Evolutionary conservation across 257 asterid genomes (phyloP).

Genomic region (Salvia hispanica): DNA sequence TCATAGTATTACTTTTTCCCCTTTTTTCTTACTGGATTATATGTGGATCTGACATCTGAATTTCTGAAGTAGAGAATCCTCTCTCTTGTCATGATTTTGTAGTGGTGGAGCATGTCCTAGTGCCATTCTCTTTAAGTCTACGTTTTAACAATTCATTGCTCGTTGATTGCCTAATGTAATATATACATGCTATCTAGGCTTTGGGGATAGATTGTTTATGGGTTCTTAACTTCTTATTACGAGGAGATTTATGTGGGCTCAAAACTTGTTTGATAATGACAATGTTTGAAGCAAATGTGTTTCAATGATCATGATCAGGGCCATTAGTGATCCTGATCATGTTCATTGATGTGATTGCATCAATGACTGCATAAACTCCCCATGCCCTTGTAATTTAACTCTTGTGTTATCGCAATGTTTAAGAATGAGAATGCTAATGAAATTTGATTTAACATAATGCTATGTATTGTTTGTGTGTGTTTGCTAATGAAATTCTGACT

Average conservation of each 20-base stretch:
- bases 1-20: not conserved
- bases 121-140: not conserved
- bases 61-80: not conserved
- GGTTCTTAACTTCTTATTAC: not conserved
- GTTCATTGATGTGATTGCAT: not conserved
- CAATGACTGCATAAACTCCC: not conserved
- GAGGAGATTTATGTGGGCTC: constrained; percentile 5
- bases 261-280: not conserved
- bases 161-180: not conserved
- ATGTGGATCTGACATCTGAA: not conserved
- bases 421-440: not conserved
- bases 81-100: not conserved
- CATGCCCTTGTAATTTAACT: not conserved
- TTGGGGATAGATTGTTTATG: not conserved
- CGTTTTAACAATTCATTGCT: not conserved
- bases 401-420: not conserved
- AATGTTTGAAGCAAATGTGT: not conserved
- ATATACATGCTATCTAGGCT: not conserved
- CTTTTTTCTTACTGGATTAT: not conserved
- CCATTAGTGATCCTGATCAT: not conserved
- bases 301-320: not conserved
- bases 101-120: not conserved
- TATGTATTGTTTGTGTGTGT: too few species aligned
- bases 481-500: too few species aligned
- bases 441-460: not conserved